These are phyloP conservation scores for Nicotiana otophora DNA, from an alignment of 257 asterid species.

Conservation along the genomic window DNA sequence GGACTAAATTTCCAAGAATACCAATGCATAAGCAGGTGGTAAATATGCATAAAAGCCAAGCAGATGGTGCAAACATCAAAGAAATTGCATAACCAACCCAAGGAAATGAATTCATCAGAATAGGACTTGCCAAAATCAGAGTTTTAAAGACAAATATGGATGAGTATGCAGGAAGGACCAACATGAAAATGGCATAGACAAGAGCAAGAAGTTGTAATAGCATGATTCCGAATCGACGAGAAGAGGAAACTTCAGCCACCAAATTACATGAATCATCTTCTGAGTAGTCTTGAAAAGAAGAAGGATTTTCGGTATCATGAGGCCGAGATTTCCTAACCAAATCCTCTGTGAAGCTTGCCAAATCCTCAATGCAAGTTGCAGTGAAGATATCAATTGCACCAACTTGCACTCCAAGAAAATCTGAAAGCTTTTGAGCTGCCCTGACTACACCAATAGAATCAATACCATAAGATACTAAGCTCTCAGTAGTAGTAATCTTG, in stretches of 20 bases:
- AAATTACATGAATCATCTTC: conserved; percentile 36
- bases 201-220: conserved; percentile 55
- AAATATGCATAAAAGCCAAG: conserved; percentile 66
- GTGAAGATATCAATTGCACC: conserved; percentile 90
- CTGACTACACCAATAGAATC: conserved; percentile 94
- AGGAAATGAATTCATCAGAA: conserved; percentile 21
- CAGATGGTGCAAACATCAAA: conserved; percentile 46
- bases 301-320: conserved; percentile 18
- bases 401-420: conserved; percentile 71
- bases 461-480: conserved; percentile 63
- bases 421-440: conserved; percentile 90
- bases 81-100: conserved; percentile 35
- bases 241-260: conserved; percentile 38
- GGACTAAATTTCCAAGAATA: conserved; percentile 58
- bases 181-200: conserved; percentile 39
- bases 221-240: conserved; percentile 34
- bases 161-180: conserved; percentile 53
- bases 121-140: conserved; percentile 23
- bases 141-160: conserved; percentile 37
- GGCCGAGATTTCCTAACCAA: conserved; percentile 52
- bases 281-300: conserved; percentile 21
- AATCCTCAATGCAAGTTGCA: conserved; percentile 72
- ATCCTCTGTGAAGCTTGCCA: conserved; percentile 63
- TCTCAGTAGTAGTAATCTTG: conserved; percentile 61
- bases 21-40: conserved; percentile 53